Evolutionary conservation across 495 filamentous ascomycete genomes (phyloP).

Genomic region (Daldinia caldariorum): DNA sequence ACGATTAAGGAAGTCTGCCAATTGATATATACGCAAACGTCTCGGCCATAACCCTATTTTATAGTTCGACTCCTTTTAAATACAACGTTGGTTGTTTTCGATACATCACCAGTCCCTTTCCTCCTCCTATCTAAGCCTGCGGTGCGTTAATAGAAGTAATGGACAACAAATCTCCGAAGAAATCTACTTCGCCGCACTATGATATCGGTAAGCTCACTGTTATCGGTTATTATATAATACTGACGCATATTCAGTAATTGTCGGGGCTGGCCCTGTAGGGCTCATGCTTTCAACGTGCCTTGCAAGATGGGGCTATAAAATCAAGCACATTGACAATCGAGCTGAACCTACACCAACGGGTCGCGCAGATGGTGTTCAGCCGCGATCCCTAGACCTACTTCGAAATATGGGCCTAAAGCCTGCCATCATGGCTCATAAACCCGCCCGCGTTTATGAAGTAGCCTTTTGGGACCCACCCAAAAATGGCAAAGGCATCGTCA

Average conservation of each 20-base stretch:
- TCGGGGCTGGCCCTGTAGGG: slow-evolving; percentile 90
- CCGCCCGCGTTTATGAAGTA: slow-evolving; percentile 78
- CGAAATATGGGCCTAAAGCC: slow-evolving; percentile 75
- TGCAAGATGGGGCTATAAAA: slow-evolving; percentile 74
- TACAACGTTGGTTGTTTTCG: not conserved
- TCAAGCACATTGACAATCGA: slow-evolving; percentile 77
- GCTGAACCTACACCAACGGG: slow-evolving; percentile 74
- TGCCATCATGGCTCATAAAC: slow-evolving; percentile 80
- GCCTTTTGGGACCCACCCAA: slow-evolving; percentile 78
- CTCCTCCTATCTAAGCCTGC: slow-evolving; percentile 4
- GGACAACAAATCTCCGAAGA: slow-evolving; percentile 31
- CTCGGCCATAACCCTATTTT: not conserved
- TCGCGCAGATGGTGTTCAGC: slow-evolving; percentile 82
- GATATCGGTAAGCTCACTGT: slow-evolving; percentile 43
- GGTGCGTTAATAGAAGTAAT: slow-evolving; percentile 12
- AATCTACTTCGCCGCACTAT: slow-evolving; percentile 31
- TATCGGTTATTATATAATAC: not conserved
- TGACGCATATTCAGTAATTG: slow-evolving; percentile 66
- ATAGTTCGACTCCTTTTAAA: not conserved
- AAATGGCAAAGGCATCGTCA: slow-evolving; percentile 65
- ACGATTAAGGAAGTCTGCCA: not conserved
- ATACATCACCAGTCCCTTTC: too few species aligned
- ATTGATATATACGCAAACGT: not conserved
- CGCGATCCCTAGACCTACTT: slow-evolving; percentile 79
- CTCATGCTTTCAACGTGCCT: slow-evolving; percentile 86